Evolutionary conservation across 768 basidiomycete genomes (phyloP), one percentile per base, ranked within the genome.

Genomic region (Paxillus involutus): DNA sequence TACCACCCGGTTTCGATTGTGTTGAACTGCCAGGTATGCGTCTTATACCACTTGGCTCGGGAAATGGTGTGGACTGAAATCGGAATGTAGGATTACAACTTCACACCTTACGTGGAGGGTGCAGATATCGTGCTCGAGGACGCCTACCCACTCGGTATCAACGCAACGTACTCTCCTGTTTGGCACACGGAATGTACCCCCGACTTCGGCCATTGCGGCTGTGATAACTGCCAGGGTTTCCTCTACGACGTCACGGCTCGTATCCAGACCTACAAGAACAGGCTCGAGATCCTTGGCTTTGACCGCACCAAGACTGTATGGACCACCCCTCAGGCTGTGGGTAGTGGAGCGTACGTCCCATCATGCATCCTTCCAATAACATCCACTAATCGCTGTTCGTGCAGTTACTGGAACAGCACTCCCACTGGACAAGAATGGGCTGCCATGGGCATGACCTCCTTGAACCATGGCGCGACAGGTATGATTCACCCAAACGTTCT

Each of bases 281-380:
- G 88, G 30, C 68, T 86, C 3, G 75, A 80, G 53, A 73, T 80
- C 47, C 78, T 86, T 49, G 86, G 86, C 0, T 85, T 84, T 78
- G 82, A 83, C 56, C 72, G 81, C 11, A 80, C 77, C 9, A 85
- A 88, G 63, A 78, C 84, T 3, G 77, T 90, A 0, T 93, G 90
- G 91, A 81, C 84, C 3, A 86, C 87, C 0, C 88, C 89, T 6
- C 89, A 92, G 66, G 88, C 81, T 0, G 86, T 91, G 62, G 87
- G 88, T 17, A 77, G 77, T 51, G 68, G 61, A n/a, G 62, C 62
- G 73, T 76, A 30, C 53, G 69, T 61, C 4, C 1, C 6, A 1
- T 35, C 1, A 19, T 11, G 6, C 26, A 1, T 11, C 7, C 5
- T 8, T 26, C 2, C 16, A 2, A 3, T 6, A 14, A 2, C 41